These are phyloP conservation scores for Pythium myriotylum DNA, from an alignment of 352 stramenopile genomes.

Conservation along the genomic window DNA sequence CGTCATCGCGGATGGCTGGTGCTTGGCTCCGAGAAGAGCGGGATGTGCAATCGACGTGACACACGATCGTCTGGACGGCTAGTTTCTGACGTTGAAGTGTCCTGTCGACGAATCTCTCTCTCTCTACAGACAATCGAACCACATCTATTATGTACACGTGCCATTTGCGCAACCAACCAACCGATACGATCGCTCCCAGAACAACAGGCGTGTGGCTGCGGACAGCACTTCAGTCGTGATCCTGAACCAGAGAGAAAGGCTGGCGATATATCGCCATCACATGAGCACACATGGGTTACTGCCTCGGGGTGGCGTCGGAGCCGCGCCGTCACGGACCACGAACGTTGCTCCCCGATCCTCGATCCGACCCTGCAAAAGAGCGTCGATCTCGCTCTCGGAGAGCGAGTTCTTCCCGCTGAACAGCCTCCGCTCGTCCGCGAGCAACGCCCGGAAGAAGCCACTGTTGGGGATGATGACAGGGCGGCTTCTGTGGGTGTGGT, in stretches of 20 bases:
- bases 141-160: background rate
- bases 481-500: constrained; percentile 45
- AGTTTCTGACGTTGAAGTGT: constrained; percentile 29
- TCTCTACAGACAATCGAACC: background rate
- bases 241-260: background rate
- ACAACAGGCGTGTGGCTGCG: too few relatives aligned
- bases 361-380: constrained; percentile 40
- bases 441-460: constrained; percentile 53
- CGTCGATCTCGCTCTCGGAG: constrained; percentile 50
- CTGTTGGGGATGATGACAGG: constrained; percentile 66
- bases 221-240: background rate
- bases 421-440: constrained; percentile 52
- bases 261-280: constrained; percentile 7
- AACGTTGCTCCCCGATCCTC: constrained; percentile 21
- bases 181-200: too few relatives aligned
- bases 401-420: constrained; percentile 52
- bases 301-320: background rate
- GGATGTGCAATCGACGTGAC: constrained; percentile 19
- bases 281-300: constrained; percentile 3
- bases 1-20: background rate
- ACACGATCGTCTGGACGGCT: constrained; percentile 2
- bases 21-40: constrained; percentile 3
- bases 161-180: background rate
- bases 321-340: background rate
- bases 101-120: constrained; percentile 13